Percentiles rank a stretch among this genome's conserved stretches.
phyloP scores from a whole-genome alignment of 306 rosid genomes.

The Glycine tomentella region DNA sequence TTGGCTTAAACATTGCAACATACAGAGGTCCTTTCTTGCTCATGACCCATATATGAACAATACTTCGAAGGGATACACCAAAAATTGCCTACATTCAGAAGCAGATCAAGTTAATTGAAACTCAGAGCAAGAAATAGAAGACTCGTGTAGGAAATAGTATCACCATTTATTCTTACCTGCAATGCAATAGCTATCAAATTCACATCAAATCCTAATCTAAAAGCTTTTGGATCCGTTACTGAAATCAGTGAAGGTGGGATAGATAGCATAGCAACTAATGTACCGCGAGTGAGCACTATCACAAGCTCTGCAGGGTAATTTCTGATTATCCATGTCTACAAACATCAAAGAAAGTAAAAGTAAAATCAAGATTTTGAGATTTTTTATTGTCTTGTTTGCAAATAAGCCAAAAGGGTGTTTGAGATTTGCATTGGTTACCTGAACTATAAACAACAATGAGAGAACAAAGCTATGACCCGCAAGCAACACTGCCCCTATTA shows the following conservation, averaged over 20 bases:
- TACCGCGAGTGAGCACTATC: background rate
- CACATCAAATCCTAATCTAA: slow-evolving; percentile 22
- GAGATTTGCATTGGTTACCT: slow-evolving; percentile 4
- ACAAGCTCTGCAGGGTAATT: slow-evolving; percentile 45
- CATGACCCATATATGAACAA: slow-evolving; percentile 33
- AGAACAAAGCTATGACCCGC: slow-evolving; percentile 25
- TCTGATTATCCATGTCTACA: slow-evolving; percentile 39
- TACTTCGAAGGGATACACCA: background rate
- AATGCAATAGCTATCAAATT: slow-evolving; percentile 40
- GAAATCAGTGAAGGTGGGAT: slow-evolving; percentile 26
- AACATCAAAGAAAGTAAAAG: background rate
- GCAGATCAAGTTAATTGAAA: background rate
- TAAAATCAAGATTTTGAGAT: background rate
- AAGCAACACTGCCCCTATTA: slow-evolving; percentile 10
- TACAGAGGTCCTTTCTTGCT: slow-evolving; percentile 40
- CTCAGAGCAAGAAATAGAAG: background rate
- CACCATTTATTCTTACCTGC: slow-evolving; percentile 23
- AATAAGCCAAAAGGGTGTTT: background rate
- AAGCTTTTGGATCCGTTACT: slow-evolving; percentile 27
- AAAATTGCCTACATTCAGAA: slow-evolving; percentile 37
- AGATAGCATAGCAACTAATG: slow-evolving; percentile 28
- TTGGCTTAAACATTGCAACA: slow-evolving; percentile 53
- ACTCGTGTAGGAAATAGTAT: background rate
- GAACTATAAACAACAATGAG: slow-evolving; percentile 4
- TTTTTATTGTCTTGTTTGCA: background rate